Base-by-base conservation (phyloP, 345 rosid species). In the Cardamine resedifolia region DNA sequence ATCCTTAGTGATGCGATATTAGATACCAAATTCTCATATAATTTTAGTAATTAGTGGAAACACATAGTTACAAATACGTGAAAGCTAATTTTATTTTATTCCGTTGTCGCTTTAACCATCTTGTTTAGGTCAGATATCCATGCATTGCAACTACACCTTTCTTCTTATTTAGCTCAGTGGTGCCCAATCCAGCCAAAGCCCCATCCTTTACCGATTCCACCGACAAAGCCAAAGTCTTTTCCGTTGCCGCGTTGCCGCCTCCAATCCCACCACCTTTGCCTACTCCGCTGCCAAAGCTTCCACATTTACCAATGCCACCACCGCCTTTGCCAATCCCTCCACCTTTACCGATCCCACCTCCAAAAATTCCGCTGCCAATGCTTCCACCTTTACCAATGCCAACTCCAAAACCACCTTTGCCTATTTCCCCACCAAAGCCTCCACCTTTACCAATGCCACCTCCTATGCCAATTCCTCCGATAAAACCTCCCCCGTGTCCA, bases 21-120 rank as follows among this genome's bases (percentile, higher is more conserved):
- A 28, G 59, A 55, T 55, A n/a, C 21, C 59, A 55, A 55, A 15
- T 55, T n/a, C 11, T 55, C 36, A 30, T 43, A 43, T 27, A 27
- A 27, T 56, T 28, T 16, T 30, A 56, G 5, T 4, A 56, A 56
- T 31, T 56, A 56, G 60, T 56, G 39, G 39, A 56, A 56, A 56
- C 15, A 30, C 38, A 55, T 15, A 27, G 12, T 27, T 53, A 27
- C 36, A 7, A 53, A 50, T 23, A 41, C 15, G 2, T 67, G 41
- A 26, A 26, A 67, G 51, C 53, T 15, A 43, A n/a, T 26, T 70
- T 48, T n/a, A 47, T 23, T 59, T 50, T 34, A 70, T 48, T 70
- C 19, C 24, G 9, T 34, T 34, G 27, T 70, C 11, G 14, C 27
- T 70, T 39, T n/a, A 10, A 47, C 27, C 18, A 30, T 16, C 11